phyloP scores from a whole-genome alignment of 352 stramenopile genomes.

The Pythium utonaiense region DNA sequence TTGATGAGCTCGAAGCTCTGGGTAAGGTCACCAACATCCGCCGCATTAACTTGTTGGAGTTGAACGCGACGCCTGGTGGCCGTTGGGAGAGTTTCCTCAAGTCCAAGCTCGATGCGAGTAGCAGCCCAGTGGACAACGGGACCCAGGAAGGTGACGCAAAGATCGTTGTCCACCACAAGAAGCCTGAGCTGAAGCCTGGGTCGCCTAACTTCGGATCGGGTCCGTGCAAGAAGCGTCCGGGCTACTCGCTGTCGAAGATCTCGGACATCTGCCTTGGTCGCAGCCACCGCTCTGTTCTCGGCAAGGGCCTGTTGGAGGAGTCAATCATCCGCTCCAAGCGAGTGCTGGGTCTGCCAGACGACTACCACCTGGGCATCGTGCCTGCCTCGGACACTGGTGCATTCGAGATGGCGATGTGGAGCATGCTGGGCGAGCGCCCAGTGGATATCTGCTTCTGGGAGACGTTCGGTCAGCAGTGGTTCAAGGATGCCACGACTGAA shows the following conservation, averaged over 20 bases:
- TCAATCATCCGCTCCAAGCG: conserved; percentile 95
- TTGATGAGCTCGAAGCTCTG: conserved; percentile 77
- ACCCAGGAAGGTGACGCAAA: conserved; percentile 20
- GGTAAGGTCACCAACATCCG: conserved; percentile 81
- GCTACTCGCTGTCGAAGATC: conserved; percentile 90
- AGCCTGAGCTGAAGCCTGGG: conserved; percentile 67
- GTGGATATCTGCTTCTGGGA: conserved; percentile 97
- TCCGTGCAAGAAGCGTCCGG: conserved; percentile 98
- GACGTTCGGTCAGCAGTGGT: conserved; percentile 97
- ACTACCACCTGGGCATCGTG: conserved; percentile 96
- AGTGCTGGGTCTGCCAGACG: conserved; percentile 92
- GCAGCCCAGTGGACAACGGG: conserved; percentile 2
- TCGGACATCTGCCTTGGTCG: conserved; percentile 89
- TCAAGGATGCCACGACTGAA: conserved; percentile 93
- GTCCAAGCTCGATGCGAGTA: conserved; percentile 30
- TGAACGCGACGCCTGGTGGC: conserved; percentile 47
- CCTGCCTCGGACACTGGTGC: conserved; percentile 97
- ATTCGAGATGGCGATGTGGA: conserved; percentile 99
- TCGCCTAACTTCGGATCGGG: conserved; percentile 97
- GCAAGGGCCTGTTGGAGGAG: conserved; percentile 94
- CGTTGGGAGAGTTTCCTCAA: conserved; percentile 67
- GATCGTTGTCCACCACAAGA: conserved; percentile 56
- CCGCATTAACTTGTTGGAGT: conserved; percentile 79
- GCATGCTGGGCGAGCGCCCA: conserved; percentile 92
- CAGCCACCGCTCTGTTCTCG: conserved; percentile 96